phyloP scores from a whole-genome alignment of 192 early-diverging fungal genomes.

The Cetraspora pellucida region DNA sequence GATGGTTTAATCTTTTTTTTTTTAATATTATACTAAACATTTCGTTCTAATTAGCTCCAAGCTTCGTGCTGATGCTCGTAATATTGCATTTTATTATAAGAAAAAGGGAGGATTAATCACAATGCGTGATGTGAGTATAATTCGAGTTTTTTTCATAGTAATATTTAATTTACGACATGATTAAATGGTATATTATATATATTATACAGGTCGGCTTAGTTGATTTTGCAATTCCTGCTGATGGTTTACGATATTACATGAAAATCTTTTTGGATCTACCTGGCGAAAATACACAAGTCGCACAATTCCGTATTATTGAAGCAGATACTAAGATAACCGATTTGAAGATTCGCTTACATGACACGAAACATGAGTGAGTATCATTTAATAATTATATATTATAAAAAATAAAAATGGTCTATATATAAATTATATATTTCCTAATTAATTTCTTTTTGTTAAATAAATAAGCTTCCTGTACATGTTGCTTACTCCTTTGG shows the following conservation, averaged over 20 bases:
- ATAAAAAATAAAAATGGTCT: background rate
- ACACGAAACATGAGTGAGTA: slow-evolving; percentile 53
- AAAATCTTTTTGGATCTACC: slow-evolving; percentile 15
- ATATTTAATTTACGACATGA: background rate
- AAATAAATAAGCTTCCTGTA: background rate
- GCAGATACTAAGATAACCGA: slow-evolving; percentile 43
- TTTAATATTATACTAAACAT: background rate
- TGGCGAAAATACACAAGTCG: slow-evolving; percentile 6
- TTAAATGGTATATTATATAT: background rate
- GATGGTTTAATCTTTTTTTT: background rate
- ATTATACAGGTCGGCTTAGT: slow-evolving; percentile 43
- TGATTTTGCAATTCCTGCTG: slow-evolving; percentile 49
- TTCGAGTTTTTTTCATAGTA: background rate
- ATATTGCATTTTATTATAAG: slow-evolving; percentile 58
- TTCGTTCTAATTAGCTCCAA: slow-evolving; percentile 24
- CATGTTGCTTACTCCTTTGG: background rate
- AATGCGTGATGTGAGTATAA: slow-evolving; percentile 41
- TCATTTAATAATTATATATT: background rate
- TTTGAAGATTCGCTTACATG: slow-evolving; percentile 47
- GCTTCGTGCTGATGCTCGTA: slow-evolving; percentile 56
- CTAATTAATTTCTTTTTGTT: background rate
- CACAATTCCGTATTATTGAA: slow-evolving; percentile 39
- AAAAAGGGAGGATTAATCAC: slow-evolving; percentile 57
- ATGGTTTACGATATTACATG: slow-evolving; percentile 38
- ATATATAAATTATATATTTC: background rate